Evolutionary conservation across 495 filamentous ascomycete genomes (phyloP).

Genomic region (Penicillium chermesinum): DNA sequence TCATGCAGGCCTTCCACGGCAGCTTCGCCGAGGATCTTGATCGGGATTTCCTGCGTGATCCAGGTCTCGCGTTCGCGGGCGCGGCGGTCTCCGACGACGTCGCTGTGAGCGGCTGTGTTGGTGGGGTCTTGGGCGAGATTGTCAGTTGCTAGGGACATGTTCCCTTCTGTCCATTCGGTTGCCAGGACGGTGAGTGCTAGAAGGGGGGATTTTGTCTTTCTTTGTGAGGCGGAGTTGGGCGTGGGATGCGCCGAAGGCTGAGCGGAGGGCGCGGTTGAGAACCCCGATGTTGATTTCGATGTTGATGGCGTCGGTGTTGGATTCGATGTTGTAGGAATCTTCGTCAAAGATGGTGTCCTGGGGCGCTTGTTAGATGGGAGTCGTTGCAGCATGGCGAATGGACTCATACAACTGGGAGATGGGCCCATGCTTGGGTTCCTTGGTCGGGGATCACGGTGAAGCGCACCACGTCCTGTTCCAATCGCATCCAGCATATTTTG

Average conservation of each 20-base stretch:
- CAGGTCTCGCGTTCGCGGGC: constrained; percentile 68
- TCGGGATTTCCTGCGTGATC: constrained; percentile 95
- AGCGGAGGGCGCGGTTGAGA: constrained; percentile 80
- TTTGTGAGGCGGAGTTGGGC: constrained; percentile 88
- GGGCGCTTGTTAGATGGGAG: not conserved
- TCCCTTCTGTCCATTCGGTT: constrained; percentile 34
- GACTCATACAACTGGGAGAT: constrained; percentile 54
- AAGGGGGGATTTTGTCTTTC: constrained; percentile 76
- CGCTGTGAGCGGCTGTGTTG: constrained; percentile 11
- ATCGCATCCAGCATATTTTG: constrained; percentile 88
- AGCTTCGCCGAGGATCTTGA: constrained; percentile 74
- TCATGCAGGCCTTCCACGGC: constrained; percentile 84
- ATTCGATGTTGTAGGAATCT: constrained; percentile 69
- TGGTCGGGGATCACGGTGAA: constrained; percentile 94
- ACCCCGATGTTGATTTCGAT: constrained; percentile 82
- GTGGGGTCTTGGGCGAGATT: constrained; percentile 17
- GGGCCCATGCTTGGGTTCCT: constrained; percentile 92
- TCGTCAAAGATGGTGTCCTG: constrained; percentile 83
- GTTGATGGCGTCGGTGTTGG: constrained; percentile 78
- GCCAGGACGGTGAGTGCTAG: constrained; percentile 80
- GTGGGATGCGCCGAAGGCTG: constrained; percentile 67
- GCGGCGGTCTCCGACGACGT: constrained; percentile 44
- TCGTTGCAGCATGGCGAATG: not conserved
- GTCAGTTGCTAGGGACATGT: constrained; percentile 43
- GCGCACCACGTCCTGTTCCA: constrained; percentile 77